Evolutionary conservation across 768 basidiomycete genomes (phyloP).

Genomic region (Kwoniella botswanensis): DNA sequence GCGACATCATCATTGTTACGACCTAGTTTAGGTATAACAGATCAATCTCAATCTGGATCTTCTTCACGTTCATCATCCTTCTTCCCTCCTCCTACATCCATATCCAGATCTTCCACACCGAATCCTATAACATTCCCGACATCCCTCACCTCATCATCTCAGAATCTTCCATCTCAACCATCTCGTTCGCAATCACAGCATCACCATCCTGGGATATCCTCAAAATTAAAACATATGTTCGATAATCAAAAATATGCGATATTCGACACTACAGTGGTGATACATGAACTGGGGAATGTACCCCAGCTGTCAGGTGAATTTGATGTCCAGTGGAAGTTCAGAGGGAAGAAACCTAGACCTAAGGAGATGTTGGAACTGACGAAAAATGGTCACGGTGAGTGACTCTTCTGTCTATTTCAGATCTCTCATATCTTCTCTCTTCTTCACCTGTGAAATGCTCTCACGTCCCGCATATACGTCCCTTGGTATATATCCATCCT

Average conservation of each 20-base stretch:
- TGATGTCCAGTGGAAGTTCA: conserved; percentile 44
- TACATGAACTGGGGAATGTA: conserved; percentile 47
- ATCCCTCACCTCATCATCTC: conserved; percentile 19
- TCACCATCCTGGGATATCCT: conserved; percentile 11
- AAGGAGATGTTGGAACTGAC: conserved; percentile 26
- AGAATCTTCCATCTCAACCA: conserved; percentile 1
- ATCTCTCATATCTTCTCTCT: neutral
- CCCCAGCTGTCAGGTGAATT: conserved; percentile 48
- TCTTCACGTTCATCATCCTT: conserved; percentile 25
- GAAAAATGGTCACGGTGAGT: conserved; percentile 26
- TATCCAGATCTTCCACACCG: conserved; percentile 13
- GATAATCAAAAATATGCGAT: conserved; percentile 37
- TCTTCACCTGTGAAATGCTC: too few species aligned
- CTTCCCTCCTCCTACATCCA: neutral
- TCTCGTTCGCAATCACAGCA: neutral
- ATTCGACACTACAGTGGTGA: conserved; percentile 35
- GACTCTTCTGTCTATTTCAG: neutral
- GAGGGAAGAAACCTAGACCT: conserved; percentile 36
- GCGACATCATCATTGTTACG: conserved; percentile 13
- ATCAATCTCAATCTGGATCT: neutral
- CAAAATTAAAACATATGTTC: conserved; percentile 35
- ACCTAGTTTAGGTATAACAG: conserved; percentile 1
- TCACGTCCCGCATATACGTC: too few species aligned
- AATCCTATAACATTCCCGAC: neutral
- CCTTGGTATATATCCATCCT: neutral